phyloP scores from a whole-genome alignment of 1,284 basidiomycete species.

The Cutaneotrichosporon curvatum region DNA sequence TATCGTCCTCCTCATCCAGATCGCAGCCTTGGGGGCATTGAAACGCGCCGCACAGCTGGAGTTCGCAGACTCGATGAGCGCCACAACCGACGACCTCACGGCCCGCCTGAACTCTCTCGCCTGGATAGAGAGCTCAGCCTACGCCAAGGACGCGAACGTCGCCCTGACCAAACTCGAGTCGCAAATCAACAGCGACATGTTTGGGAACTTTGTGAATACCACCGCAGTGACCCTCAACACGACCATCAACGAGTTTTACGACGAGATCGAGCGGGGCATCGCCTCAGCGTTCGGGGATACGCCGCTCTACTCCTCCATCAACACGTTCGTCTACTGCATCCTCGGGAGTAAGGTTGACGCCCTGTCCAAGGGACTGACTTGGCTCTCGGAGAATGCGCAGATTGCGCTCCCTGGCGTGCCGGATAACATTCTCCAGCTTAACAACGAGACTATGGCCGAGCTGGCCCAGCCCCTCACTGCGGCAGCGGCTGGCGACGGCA shows the following conservation, averaged over 20 bases:
- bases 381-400: conserved; percentile 78
- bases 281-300: conserved; percentile 70
- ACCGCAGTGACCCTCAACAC: conserved; percentile 78
- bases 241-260: conserved; percentile 50
- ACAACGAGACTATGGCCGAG: conserved; percentile 61
- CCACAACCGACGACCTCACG: conserved; percentile 65
- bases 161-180: conserved; percentile 63
- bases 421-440: conserved; percentile 65
- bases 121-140: conserved; percentile 66
- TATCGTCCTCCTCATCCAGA: conserved; percentile 78
- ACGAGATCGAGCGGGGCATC: conserved; percentile 50
- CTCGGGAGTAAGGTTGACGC: conserved; percentile 81
- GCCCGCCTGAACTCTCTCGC: conserved; percentile 70
- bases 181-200: conserved; percentile 74
- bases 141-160: conserved; percentile 66
- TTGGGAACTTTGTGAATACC: conserved; percentile 81
- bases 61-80: conserved; percentile 50
- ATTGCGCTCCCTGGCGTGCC: conserved; percentile 70
- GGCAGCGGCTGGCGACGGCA: conserved; percentile 64
- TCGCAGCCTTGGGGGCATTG: conserved; percentile 65
- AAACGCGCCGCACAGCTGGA: conserved; percentile 54
- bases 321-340: conserved; percentile 80
- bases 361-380: conserved; percentile 80
- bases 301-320: conserved; percentile 69
- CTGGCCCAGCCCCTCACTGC: conserved; percentile 67